Evolutionary conservation across 1,139 yeast genomes (phyloP), one percentile per base, ranked within the genome.

Genomic region (Blastobotrys aristatus): DNA sequence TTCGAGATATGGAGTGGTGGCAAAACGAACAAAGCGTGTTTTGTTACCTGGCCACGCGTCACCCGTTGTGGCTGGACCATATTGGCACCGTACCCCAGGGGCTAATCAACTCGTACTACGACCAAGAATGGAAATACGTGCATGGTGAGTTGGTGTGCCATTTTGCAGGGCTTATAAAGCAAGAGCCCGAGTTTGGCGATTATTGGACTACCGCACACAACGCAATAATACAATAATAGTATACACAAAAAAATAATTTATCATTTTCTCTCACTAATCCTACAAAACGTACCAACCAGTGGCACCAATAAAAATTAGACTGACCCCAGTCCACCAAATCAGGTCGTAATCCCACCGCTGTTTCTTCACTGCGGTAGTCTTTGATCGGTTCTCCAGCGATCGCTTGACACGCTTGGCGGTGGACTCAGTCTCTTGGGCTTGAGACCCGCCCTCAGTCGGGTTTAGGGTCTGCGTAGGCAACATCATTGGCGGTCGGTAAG

Each of bases 401-500:
- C 70, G 65, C 42, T 63, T 60, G 26, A 57, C 51, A 38, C 45
- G 45, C 42, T 45, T 55, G 32, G 54, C 53, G 4, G 60, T 55
- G 24, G 67, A 60, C 18, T 32, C 36, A 31, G 16, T n/a, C 32
- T 65, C 50, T 4, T 55, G 14, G 13, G 33, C 4, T 11, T 46
- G 29, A 38, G 59, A 36, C 13, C 56, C 55, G 16, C 62, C 55
- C 14, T 71, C 57, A 2, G 96, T 87, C 26, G 97, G 97, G 65
- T 89, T 90, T 74, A 92, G 72, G 1, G 97, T 90, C 49, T 68
- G 69, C 1, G 98, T 92, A 20, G 98, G 98, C 54, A 92, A 77
- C 98, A 92, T 92, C 77, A 84, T 74, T 17, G 98, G 95, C 7
- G 98, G 98, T 61, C 77, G 78, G 71, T 90, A 92, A 2, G 94